Evolutionary conservation across 2,329 filamentous ascomycete species (phyloP).

Genomic region (Falciphora oryzae): DNA sequence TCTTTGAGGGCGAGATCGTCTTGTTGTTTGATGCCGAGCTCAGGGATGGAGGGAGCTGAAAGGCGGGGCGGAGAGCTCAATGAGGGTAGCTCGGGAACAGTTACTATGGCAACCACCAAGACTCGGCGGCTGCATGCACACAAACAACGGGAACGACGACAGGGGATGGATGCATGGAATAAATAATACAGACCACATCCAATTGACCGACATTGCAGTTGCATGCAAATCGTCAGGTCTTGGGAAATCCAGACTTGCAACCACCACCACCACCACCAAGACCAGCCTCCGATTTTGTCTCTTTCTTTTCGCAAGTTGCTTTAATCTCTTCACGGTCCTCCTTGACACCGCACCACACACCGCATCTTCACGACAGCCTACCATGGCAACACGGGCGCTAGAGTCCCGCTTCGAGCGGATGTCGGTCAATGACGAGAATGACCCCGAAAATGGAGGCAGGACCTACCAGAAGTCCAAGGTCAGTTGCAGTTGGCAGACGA

Average conservation of each 20-base stretch:
- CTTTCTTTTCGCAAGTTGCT: no score
- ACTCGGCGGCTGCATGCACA: background rate
- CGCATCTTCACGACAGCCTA: background rate
- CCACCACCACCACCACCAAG: background rate
- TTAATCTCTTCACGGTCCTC: no score
- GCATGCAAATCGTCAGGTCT: background rate
- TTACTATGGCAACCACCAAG: background rate
- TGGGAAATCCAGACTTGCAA: background rate
- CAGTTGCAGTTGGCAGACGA: slow-evolving; percentile 16
- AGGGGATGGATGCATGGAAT: background rate
- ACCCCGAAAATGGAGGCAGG: slow-evolving; percentile 47
- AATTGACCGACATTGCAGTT: background rate
- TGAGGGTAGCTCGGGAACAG: background rate
- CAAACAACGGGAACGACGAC: background rate
- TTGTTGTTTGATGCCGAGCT: background rate
- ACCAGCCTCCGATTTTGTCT: no score
- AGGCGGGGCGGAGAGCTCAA: background rate
- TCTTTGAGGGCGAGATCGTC: background rate
- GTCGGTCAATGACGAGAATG: slow-evolving; percentile 85
- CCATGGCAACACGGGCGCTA: slow-evolving; percentile 69
- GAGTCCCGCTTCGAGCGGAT: slow-evolving; percentile 88
- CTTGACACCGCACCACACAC: background rate
- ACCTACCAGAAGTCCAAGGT: slow-evolving; percentile 74
- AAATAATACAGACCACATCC: background rate
- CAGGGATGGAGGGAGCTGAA: no score